Evolutionary conservation across 257 asterid genomes (phyloP).

Genomic region (Cordia subcordata): DNA sequence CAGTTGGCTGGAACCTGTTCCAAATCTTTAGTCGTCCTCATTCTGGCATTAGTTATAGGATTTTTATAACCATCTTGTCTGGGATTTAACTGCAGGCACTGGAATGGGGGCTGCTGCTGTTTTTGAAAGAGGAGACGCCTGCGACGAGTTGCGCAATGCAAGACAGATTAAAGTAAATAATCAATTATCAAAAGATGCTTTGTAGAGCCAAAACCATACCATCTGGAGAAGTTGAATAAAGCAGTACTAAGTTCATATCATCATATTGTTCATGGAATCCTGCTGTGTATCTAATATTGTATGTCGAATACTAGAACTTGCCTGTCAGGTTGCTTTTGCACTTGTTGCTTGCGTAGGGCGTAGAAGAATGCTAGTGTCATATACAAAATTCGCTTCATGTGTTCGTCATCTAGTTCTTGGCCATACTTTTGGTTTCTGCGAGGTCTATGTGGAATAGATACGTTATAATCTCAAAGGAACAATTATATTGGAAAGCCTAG

Average conservation of each 20-base stretch:
- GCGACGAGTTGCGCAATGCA: conserved; percentile 69
- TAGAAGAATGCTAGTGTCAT: no score
- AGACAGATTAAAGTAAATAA: conserved; percentile 44
- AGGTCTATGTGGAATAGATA: no score
- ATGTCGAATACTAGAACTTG: no score
- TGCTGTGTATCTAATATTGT: no score
- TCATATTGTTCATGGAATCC: no score
- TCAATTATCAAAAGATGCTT: conserved; percentile 71
- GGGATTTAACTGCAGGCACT: conserved; percentile 51
- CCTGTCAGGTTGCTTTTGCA: no score
- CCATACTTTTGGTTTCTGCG: no score
- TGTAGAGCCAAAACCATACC: conserved; percentile 15
- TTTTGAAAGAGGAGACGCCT: conserved; percentile 89
- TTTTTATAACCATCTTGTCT: background rate
- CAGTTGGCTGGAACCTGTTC: background rate
- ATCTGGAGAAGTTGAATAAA: conserved; percentile 12
- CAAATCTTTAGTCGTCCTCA: background rate
- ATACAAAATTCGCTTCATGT: no score
- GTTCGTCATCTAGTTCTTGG: no score
- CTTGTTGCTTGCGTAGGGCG: no score
- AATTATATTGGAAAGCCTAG: no score
- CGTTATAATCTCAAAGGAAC: no score
- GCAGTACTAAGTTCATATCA: conserved; percentile 12
- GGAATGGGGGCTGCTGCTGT: conserved; percentile 99
- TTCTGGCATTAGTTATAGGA: background rate